Base-by-base conservation (phyloP, 179 eudicot genomes). In the Sideroxylon spinosum region DNA sequence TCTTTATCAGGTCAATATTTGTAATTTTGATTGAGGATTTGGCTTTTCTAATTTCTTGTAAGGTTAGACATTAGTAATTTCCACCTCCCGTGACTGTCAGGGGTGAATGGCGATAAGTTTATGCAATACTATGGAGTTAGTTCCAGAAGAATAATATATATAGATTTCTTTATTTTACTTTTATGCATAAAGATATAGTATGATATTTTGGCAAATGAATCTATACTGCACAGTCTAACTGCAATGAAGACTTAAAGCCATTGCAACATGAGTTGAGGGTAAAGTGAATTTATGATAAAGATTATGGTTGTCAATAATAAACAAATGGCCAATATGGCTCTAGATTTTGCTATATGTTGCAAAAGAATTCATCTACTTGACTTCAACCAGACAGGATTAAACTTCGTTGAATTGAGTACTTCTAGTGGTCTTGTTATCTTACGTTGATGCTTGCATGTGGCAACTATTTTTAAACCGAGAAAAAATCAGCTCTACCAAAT, bases 311-410 rank as follows among this genome's bases (percentile, higher is more conserved):
- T 28, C n/a, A 61, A 22, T 13, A 61, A 32, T 32, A 6, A 37
- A 37, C 5, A 37, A 14, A 60, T 32, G 55, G 32, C 44, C 56
- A 25, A 74, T 22, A 8, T 61, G n/a, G 56, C 37, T 61, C 20
- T 75, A 60, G 68, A 62, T 46, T 68, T 29, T 14, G 56, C 61
- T 71, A 12, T 48, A 63, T 6, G 17, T 25, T 60, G 46, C 48
- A 75, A 23, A 75, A 44, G 32, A 37, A 44, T 26, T 75, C 68
- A 62, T 75, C 29, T 48, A 9, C 25, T 12, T 48, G 78, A 63
- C 70, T 75, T n/a, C 23, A 76, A 64, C 19, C 28, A 26, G 23
- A 62, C 46, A 4, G 59, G 46, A 29, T 75, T 26, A 22, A 63
- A 48, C 67, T 63, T 17, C 5, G 3, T 75, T 48, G 3, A 46